Evolutionary conservation across 2,329 filamentous ascomycete species (phyloP), one percentile per base, ranked within the genome.

Genomic region (Aspergillus caelatus): DNA sequence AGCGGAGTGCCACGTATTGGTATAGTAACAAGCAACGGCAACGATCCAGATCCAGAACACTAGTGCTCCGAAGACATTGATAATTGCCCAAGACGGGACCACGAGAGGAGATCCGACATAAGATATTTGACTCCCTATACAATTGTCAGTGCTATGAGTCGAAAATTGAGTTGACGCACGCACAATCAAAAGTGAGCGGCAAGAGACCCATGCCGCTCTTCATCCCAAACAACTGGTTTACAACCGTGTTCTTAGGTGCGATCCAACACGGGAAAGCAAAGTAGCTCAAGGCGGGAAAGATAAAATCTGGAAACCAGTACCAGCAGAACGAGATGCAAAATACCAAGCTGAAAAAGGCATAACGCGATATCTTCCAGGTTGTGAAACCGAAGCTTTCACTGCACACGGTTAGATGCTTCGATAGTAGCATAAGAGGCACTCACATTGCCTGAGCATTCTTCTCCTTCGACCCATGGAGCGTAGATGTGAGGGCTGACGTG

Each of bases 11-110:
- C 89, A 91, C 0, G 81, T 80, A 26, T 87, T 87, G 4, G 81
- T 84, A 71, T 88, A 92, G 73, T 92, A 89, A 26, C 91, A 78
- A 12, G 83, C 75, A 0, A 85, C 81, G 0, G 85, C 80, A 7
- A 83, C 77, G 19, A 89, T 72, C 60, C 90, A 82, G 65, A 86
- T 89, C 74, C 90, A 91, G 2, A 84, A 60, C 1, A 89, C 80
- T 14, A 90, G 83, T n/a, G 88, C 87, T 50, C 89, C 84, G 32
- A 89, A 78, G 0, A 88, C 90, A 72, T 91, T 92, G 61, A 87
- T 85, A 65, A 91, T 90, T 7, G 89, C 89, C 74, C 88, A 86
- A 82, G 88, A 90, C 10, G 89, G 89, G 9, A 88, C 86, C 39
- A 91, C 86, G 23, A 91, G 77, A 19, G 88, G 89, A 16, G 70